Base-by-base conservation (phyloP, 225 moss, liverwort and hornwort genomes). In the Lunularia cruciata region DNA sequence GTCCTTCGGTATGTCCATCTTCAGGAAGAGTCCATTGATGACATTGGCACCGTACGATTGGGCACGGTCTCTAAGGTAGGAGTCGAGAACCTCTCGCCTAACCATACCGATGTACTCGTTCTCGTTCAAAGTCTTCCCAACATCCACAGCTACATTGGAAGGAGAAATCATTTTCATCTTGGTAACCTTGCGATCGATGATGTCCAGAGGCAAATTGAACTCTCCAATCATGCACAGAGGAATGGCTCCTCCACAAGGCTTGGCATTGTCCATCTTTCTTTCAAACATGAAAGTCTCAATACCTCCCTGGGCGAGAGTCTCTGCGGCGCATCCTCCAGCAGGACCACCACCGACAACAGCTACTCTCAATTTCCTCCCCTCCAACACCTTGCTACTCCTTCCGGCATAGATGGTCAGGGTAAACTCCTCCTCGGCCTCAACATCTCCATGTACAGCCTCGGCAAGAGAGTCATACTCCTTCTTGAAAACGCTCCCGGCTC, bases 161-260 rank as follows among this genome's bases (percentile, higher is more conserved):
- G 92, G 96, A 38, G 96, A 98, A n/a, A 93, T 93, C 92, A 98
- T 92, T 47, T 98, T 98, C 96, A 98, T 98, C 81, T 93, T 92
- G 42, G 96, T 98, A 30, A 98, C 96, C 88, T 89, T 98, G 23
- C 96, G 84, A 60, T 93, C 96, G 16, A 98, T 98, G 22, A 93
- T 98, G 31, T 88, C 88, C 38, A 49, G 54, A 0, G 93, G 93
- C 3, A 98, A 56, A 30, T 93, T 83, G 16, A 98, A 93, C 67
- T 98, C 98, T 12, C 82, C 88, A 8, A 98, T 89, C 98, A 91
- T 93, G 68, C 98, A 98, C 32, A 98, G 75, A 0, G 84, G 84
- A 55, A 87, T 87, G 22, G 84, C 84, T 32, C 82, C 84, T 20
- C 87, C 87, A 23, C 84, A 84, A 14, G 96, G 93, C 86, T 98